Evolutionary conservation across 257 asterid species (phyloP).

Genomic region (Forsythia viridissima): DNA sequence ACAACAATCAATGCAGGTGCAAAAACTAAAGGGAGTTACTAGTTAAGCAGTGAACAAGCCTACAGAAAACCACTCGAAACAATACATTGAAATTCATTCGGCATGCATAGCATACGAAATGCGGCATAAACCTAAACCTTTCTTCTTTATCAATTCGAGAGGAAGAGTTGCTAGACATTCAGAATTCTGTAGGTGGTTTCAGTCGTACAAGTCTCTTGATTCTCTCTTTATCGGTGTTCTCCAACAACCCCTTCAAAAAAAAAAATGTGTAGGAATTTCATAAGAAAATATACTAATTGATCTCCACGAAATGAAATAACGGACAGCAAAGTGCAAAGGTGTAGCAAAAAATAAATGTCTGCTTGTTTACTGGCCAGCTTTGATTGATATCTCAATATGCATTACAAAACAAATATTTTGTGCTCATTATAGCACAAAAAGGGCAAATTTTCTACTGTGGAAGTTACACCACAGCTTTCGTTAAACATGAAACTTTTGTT

Average conservation of each 20-base stretch:
- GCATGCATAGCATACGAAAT: background rate
- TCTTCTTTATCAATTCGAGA: background rate
- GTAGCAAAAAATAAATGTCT: background rate
- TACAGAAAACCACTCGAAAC: background rate
- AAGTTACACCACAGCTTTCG: background rate
- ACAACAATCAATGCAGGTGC: background rate
- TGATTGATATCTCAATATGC: background rate
- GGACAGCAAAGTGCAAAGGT: background rate
- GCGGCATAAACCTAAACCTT: background rate
- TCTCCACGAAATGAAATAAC: background rate
- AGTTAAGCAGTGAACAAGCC: background rate
- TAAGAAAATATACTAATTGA: background rate
- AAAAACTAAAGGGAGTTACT: background rate
- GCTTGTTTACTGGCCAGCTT: background rate
- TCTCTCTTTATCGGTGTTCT: slow-evolving; percentile 53
- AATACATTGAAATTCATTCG: background rate
- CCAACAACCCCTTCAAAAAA: slow-evolving; percentile 43
- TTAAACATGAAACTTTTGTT: background rate
- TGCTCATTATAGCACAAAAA: background rate
- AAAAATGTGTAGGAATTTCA: background rate
- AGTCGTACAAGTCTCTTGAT: slow-evolving; percentile 44
- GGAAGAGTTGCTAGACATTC: background rate
- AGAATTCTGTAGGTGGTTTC: slow-evolving; percentile 51
- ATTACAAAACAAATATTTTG: background rate
- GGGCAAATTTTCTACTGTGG: background rate